Base-by-base conservation (phyloP, 2,329 filamentous ascomycete species). In the Hypoxylon sp. region DNA sequence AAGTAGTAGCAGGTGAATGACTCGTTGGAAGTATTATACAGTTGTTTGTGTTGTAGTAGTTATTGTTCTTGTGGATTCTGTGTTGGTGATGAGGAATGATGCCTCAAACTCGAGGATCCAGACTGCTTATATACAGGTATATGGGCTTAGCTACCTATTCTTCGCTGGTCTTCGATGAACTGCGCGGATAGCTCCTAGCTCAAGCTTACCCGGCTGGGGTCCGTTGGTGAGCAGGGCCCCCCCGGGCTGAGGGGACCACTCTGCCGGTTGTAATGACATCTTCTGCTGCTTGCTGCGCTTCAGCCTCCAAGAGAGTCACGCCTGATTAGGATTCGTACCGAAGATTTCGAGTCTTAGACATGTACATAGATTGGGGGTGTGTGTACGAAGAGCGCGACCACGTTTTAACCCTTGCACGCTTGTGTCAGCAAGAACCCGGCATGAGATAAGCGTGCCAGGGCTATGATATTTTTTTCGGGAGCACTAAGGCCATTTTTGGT, bases 81-180 rank as follows among this genome's bases (percentile, higher is more conserved):
- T 61, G 58, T n/a, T 61, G 39, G 10, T 61, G 58, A 52, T 48
- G 51, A 67, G 48, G 22, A 53, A 63, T 63, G 33, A 59, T 67
- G 60, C 69, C 69, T 70, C 53, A 70, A 67, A 44, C 29, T 54
- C 55, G 67, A 73, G 71, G 71, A 65, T 9, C n/a, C 31, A 37
- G 11, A 13, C 52, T 35, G 47, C 60, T 73, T 76, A 76, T 77
- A 77, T 75, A 74, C 26, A 26, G 4, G 1, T 26, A 26, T 26
- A 26, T 3, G 26, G 26, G 26, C 26, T 26, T 26, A 26, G 26
- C 26, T 26, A 26, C 3, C 19, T 22, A 6, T 5, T 6, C 5
- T 26, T 26, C 26, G 3, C 26, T 26, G 4, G 26, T 26, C 26
- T 26, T 44, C 17, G 19, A 50, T 51, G 51, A 51, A 39, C 33